Percentiles rank a stretch among this genome's conserved stretches.
These are phyloP conservation scores for Solanum pennellii DNA, from an alignment of 257 asterid genomes.

Conservation along the genomic window DNA sequence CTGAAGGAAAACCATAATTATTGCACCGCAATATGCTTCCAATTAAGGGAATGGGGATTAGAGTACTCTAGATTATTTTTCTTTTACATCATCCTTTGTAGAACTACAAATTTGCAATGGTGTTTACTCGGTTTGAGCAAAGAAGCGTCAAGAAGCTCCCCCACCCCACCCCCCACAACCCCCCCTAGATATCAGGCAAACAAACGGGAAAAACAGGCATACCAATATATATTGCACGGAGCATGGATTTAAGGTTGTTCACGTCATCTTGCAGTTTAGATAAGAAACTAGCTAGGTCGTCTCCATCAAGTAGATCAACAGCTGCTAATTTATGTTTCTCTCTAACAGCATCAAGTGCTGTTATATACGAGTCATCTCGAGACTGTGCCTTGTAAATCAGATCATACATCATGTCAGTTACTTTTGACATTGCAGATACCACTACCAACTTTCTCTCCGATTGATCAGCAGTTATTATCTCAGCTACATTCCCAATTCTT, in stretches of 20 bases:
- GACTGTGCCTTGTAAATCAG: slow-evolving; percentile 77
- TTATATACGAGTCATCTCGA: slow-evolving; percentile 55
- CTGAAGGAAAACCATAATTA: not conserved
- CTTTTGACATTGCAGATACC: slow-evolving; percentile 97
- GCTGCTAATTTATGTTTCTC: slow-evolving; percentile 84
- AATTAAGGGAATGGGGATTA: not conserved
- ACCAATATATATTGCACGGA: slow-evolving; percentile 91
- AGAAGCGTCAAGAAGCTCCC: not conserved
- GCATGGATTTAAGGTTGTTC: slow-evolving; percentile 81
- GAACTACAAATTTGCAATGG: not conserved
- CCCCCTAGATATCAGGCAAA: not conserved
- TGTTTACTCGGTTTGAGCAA: not conserved
- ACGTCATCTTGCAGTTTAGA: slow-evolving; percentile 60
- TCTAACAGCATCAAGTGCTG: slow-evolving; percentile 61
- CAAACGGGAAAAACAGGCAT: not conserved
- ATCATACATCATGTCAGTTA: slow-evolving; percentile 95
- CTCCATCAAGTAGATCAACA: slow-evolving; percentile 67
- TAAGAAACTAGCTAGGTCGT: slow-evolving; percentile 52
- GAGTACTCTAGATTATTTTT: not conserved
- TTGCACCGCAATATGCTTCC: not conserved
- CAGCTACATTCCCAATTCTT: slow-evolving; percentile 77
- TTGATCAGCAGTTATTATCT: slow-evolving; percentile 55
- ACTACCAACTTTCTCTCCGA: slow-evolving; percentile 78
- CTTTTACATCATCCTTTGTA: not conserved
- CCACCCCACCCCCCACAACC: not conserved